These are phyloP conservation scores for Hypomyces perniciosus DNA, from an alignment of 2,329 filamentous ascomycete genomes.

Conservation along the genomic window DNA sequence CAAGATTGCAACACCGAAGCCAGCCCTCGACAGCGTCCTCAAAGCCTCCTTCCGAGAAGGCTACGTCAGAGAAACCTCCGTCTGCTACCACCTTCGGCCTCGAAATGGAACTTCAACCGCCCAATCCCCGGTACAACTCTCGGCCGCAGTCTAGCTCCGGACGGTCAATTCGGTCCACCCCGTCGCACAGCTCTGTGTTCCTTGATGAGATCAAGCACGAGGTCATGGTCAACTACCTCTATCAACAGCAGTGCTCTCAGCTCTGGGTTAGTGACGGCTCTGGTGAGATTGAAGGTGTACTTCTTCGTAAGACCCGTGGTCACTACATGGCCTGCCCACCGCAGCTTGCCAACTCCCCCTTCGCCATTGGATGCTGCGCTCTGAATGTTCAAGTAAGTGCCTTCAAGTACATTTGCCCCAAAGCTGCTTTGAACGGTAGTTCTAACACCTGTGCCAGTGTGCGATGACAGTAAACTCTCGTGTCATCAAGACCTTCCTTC, in stretches of 20 bases:
- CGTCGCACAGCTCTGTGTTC: constrained; percentile 46
- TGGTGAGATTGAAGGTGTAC: constrained; percentile 64
- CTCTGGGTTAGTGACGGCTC: constrained; percentile 68
- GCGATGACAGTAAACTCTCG: constrained; percentile 77
- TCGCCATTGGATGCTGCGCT: constrained; percentile 59
- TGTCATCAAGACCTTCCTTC: constrained; percentile 71
- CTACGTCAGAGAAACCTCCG: constrained; percentile 32
- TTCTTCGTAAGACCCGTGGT: constrained; percentile 61
- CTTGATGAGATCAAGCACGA: constrained; percentile 72
- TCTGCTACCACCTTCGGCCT: constrained; percentile 22
- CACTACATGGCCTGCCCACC: constrained; percentile 70
- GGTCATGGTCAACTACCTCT: constrained; percentile 78
- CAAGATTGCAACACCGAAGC: constrained; percentile 16
- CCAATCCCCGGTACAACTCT: constrained; percentile 32
- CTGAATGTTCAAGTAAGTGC: constrained; percentile 62
- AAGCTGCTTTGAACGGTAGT: no score
- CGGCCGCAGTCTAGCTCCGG: constrained; percentile 38
- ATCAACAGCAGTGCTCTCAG: constrained; percentile 70
- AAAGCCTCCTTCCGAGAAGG: neutral
- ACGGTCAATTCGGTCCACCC: constrained; percentile 29
- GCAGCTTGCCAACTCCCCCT: constrained; percentile 53
- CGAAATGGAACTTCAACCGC: constrained; percentile 45
- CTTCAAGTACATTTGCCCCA: neutral
- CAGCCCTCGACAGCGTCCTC: constrained; percentile 15
- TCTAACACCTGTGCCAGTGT: constrained; percentile 42